These are phyloP conservation scores for Mortierella sp. DNA, from an alignment of 371 early-diverging fungal genomes.

Conservation along the genomic window DNA sequence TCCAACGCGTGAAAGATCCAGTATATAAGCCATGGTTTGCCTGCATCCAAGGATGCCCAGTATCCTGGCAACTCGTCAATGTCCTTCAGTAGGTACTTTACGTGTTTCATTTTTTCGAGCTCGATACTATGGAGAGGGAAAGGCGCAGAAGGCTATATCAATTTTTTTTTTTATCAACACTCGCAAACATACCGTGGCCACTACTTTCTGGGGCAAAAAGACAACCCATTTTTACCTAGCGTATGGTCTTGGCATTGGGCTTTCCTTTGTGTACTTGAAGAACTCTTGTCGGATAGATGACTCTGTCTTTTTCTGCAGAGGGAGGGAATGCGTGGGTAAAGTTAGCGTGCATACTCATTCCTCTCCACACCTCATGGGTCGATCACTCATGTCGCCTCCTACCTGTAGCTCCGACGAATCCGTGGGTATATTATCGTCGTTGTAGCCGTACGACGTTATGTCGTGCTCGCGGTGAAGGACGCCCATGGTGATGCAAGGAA, in stretches of 20 bases:
- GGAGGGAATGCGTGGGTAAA: too few relatives aligned
- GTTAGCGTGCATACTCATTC: too few relatives aligned
- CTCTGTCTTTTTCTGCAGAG: slow-evolving; percentile 19
- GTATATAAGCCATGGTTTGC: slow-evolving; percentile 91
- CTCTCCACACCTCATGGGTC: not conserved
- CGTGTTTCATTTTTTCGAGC: slow-evolving; percentile 64
- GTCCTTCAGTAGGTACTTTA: slow-evolving; percentile 63
- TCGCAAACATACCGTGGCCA: too few relatives aligned
- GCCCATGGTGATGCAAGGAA: slow-evolving; percentile 25
- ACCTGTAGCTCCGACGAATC: slow-evolving; percentile 68
- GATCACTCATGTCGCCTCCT: slow-evolving; percentile 2
- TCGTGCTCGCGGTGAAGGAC: slow-evolving; percentile 32
- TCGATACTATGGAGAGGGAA: slow-evolving; percentile 55
- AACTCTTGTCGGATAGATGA: slow-evolving; percentile 29
- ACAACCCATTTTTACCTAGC: slow-evolving; percentile 20
- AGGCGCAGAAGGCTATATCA: too few relatives aligned
- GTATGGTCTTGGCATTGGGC: slow-evolving; percentile 36
- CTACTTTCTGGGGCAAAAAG: too few relatives aligned
- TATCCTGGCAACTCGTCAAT: slow-evolving; percentile 65
- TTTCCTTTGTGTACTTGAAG: slow-evolving; percentile 37
- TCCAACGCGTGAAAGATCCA: slow-evolving; percentile 91
- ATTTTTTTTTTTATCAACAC: too few relatives aligned
- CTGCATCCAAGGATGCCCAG: slow-evolving; percentile 84
- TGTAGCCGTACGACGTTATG: slow-evolving; percentile 34
- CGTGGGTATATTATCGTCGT: slow-evolving; percentile 62